A percentile compares a stretch with the other conserved stretches of the same genome.
Evolutionary conservation across 2,329 filamentous ascomycete genomes (phyloP).

Genomic region (Microsporum ferrugineum): DNA sequence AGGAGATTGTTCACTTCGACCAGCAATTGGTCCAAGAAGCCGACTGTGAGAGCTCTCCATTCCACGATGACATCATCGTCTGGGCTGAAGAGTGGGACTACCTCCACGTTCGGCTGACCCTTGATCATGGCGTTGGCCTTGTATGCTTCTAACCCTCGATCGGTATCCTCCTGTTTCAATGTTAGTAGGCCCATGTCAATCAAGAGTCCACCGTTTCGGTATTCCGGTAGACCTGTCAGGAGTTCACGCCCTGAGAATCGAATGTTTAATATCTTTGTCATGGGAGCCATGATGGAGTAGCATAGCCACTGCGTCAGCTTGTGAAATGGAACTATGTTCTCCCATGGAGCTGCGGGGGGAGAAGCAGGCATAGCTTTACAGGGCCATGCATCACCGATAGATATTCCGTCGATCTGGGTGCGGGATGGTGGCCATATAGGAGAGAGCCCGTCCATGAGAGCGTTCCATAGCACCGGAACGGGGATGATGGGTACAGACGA

Average conservation of each 20-base stretch:
- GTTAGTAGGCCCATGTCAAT: conserved; percentile 73
- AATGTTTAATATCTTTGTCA: conserved; percentile 68
- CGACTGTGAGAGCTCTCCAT: conserved; percentile 65
- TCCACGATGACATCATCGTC: conserved; percentile 71
- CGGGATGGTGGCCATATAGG: conserved; percentile 82
- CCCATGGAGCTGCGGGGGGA: conserved; percentile 58
- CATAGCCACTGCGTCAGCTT: conserved; percentile 92
- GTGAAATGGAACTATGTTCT: conserved; percentile 80
- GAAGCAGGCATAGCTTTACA: conserved; percentile 65
- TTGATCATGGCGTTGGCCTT: conserved; percentile 59
- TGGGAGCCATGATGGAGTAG: conserved; percentile 86
- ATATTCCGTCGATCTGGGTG: conserved; percentile 73
- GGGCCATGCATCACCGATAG: conserved; percentile 89
- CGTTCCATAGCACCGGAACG: conserved; percentile 78
- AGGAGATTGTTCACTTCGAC: conserved; percentile 58
- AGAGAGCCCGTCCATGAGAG: conserved; percentile 75
- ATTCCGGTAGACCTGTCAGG: conserved; percentile 80
- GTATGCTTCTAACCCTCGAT: conserved; percentile 60
- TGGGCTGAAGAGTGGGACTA: conserved; percentile 60
- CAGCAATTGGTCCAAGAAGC: conserved; percentile 60
- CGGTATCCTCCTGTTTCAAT: conserved; percentile 57
- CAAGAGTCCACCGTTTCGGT: conserved; percentile 81
- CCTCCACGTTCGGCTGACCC: conserved; percentile 59
- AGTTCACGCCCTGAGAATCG: conserved; percentile 71
- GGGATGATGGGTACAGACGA: conserved; percentile 79